Conservation (phyloP, 257 asterid species). For the Nicotiana obtusifolia region DNA sequence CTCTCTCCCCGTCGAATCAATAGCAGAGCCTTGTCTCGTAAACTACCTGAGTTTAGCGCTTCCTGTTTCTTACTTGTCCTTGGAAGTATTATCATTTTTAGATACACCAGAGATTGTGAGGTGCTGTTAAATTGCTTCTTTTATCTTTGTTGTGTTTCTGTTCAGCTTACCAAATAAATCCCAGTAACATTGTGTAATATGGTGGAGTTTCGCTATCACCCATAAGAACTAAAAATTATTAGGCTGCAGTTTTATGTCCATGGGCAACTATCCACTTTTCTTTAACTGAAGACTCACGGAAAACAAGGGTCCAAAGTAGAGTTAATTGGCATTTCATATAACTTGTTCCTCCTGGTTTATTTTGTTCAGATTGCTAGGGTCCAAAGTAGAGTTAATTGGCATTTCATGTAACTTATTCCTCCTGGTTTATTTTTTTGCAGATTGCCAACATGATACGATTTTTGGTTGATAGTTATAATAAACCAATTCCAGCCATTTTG, state of each 20-base stretch:
- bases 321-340: background rate
- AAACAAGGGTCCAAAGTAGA: background rate
- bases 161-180: background rate
- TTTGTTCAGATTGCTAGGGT: conserved; percentile 29
- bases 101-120: background rate
- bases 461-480: conserved; percentile 84
- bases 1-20: background rate
- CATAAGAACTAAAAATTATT: background rate
- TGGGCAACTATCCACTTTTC: background rate
- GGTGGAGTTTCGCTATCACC: background rate
- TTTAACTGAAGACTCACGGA: background rate
- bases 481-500: conserved; percentile 82
- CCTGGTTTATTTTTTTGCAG: background rate
- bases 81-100: background rate
- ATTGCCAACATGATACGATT: conserved; percentile 81
- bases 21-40: background rate
- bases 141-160: background rate
- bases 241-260: background rate
- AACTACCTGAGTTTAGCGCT: background rate
- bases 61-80: background rate
- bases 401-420: background rate
- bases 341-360: conserved; percentile 1
- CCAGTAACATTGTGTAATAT: background rate
- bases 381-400: background rate
- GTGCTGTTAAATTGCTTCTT: background rate